Evolutionary conservation across 768 basidiomycete species (phyloP), one percentile per base, ranked within the genome.

Genomic region (Hemileccinum rubropunctum): DNA sequence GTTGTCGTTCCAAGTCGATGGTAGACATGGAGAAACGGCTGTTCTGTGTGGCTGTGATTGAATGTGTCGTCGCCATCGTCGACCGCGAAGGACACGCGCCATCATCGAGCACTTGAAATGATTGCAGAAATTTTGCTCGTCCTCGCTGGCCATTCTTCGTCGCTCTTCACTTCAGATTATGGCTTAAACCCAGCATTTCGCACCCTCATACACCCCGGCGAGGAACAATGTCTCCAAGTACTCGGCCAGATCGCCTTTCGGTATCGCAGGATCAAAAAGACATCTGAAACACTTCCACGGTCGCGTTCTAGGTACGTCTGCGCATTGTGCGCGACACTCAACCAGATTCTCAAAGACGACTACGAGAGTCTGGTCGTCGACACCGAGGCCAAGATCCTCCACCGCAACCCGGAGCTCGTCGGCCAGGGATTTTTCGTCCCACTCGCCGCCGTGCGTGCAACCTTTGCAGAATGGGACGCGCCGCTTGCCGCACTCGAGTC

Each of bases 71-170:
- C 35, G n/a, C 1, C 33, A n/a, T n/a, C 21, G 21, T n/a, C 43
- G 34, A 36, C 9, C 33, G 32, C 34, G 34, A 23, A 23, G 23
- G 23, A 23, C 23, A 3, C 23, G 23, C 23, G 23, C 23, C 23
- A 23, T 23, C 23, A 23, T 23, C 23, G 23, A 23, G 23, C 23
- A 23, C 23, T 23, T 23, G 34, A 10, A 36, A 93, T 95, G 93
- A 89, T 95, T 55, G 86, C 91, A 58, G 94, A 95, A 70, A 74
- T 95, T 48, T 78, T 95, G 39, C 81, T 94, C 50, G 76, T 94
- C 46, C 83, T 97, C 42, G 84, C 88, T 3, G 94, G 93, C 33
- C 92, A 97, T 71, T 76, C 81, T 5, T 95, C 94, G 0, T 88
- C 91, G 2, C 74, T 97, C 45, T 93, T 97, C 68, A 76, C 81